Base-by-base conservation (phyloP, 2,329 filamentous ascomycete species). In the Chaetomium sp. region DNA sequence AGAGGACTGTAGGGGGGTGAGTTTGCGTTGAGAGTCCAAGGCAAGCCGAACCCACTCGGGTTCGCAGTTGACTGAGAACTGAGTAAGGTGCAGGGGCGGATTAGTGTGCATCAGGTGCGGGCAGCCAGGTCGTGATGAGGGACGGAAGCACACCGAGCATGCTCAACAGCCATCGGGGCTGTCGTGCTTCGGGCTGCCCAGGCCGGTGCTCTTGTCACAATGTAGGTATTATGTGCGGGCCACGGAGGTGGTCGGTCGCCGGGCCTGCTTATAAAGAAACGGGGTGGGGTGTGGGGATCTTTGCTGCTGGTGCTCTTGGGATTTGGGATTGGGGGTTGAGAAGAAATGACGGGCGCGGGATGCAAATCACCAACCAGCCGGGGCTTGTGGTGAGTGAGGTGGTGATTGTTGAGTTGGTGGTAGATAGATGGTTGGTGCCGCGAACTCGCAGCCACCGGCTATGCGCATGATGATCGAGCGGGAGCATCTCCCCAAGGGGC, bases 1-100 rank as follows among this genome's bases (percentile, higher is more conserved):
- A 14, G 5, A 42, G 10, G 40, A 42, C 6, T 6, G 40, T n/a
- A 12, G 14, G 14, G 10, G 6, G 40, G 6, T 8, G 6, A 11
- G 40, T n/a, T 42, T 42, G 40, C 11, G 11, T 12, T 38, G 8
- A 12, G 12, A 9, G 37, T 8, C 27, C 37, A 14, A 27, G 14
- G 34, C 35, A 40, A 32, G 11, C 27, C 11, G 38, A 54, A 46
- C 38, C 52, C 45, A 49, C 52, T 43, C 6, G 32, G 38, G 10
- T 38, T 10, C 44, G 40, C 45, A 11, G 45, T 49, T 36, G 41
- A 52, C 49, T 37, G 49, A 52, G 14, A 34, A 52, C 49, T 37
- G 49, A 52, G 14, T 44, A 45, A 36, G 33, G 10, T 52, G 49
- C 49, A 52, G 49, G 36, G 41, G 12, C 33, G 41, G 43, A 37